Evolutionary conservation across 148 eudicot genomes (phyloP), one percentile per base, ranked within the genome.

Genomic region (Euryodendron excelsum): DNA sequence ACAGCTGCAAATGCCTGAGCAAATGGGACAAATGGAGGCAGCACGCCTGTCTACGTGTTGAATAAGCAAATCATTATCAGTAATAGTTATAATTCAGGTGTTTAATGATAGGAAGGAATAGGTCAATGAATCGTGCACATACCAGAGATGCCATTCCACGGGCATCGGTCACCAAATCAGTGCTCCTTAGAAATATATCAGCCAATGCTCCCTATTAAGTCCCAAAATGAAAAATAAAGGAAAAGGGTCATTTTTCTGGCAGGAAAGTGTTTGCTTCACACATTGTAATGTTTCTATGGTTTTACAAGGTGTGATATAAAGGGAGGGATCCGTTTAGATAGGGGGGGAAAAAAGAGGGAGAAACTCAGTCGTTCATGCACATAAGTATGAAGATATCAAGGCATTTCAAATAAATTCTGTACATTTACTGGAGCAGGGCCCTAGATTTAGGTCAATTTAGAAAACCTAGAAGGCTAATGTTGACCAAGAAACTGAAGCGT

Each of bases 1-100:
- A 90, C 98, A 28, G 99, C 98, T 62, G 99, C 99, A 87, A 96
- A 96, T 62, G 97, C 99, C 74, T 95, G 99, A 74, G 99, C 99
- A 87, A 95, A 95, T 27, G 99, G 99, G 36, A 93, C 99, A 78
- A 88, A 89, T 70, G 98, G 97, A 74, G 99, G 99, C 79, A 96
- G 84, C 73, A 96, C 87, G 68, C 99, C 99, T 27, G 98, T 81
- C 99, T 96, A 74, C 66, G 61, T 41, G 48, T 55, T 28, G 20
- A 52, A 71, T 3, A 34, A 28, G 50, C 36, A 34, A 77, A 64
- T 0, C 0, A 13, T 3, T 27, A 14, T 87, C 47, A 79, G 67
- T 78, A 69, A 74, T 41, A 21, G 59, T 69, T 75, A 31, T 15
- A 75, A 66, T 6, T 5, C 6, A 25, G 39, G 39, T 10, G 36